These are phyloP conservation scores for Avena eriantha DNA, from an alignment of 176 grass and related monocot genomes.

Conservation along the genomic window DNA sequence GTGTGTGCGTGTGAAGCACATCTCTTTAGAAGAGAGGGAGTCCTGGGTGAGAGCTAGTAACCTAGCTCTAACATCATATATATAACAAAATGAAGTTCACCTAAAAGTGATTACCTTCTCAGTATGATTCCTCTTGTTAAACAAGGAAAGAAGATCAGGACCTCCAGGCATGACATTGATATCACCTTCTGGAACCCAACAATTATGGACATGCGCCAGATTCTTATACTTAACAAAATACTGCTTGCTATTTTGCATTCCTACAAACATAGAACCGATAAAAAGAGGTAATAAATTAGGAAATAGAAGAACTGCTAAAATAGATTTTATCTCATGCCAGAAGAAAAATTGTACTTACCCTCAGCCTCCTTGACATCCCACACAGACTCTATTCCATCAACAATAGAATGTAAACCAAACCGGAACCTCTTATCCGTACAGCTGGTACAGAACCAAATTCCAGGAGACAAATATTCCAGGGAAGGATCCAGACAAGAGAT, in stretches of 20 bases:
- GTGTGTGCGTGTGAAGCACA: too few species aligned
- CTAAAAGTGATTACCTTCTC: constrained; percentile 55
- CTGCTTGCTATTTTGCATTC: constrained; percentile 54
- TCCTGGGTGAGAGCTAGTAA: too few species aligned
- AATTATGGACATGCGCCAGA: constrained; percentile 86
- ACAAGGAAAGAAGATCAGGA: constrained; percentile 61
- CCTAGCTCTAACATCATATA: too few species aligned
- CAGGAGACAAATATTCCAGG: constrained; percentile 54
- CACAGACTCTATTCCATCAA: constrained; percentile 74
- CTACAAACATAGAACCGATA: constrained; percentile 43
- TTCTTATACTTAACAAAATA: constrained; percentile 91
- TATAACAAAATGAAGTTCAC: constrained; percentile 34
- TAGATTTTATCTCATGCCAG: background rate
- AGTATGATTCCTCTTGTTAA: constrained; percentile 64
- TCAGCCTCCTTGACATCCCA: constrained; percentile 89
- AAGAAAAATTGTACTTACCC: constrained; percentile 50
- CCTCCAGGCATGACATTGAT: constrained; percentile 52
- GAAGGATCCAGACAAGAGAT: constrained; percentile 79
- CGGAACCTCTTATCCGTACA: constrained; percentile 77
- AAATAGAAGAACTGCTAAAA: background rate
- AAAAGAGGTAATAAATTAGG: constrained; percentile 29
- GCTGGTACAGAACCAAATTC: constrained; percentile 63
- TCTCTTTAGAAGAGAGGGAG: too few species aligned
- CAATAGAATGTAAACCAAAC: constrained; percentile 63
- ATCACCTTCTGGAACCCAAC: constrained; percentile 74